Conservation (phyloP, 306 rosid species). For the Elaeagnus macrophylla region DNA sequence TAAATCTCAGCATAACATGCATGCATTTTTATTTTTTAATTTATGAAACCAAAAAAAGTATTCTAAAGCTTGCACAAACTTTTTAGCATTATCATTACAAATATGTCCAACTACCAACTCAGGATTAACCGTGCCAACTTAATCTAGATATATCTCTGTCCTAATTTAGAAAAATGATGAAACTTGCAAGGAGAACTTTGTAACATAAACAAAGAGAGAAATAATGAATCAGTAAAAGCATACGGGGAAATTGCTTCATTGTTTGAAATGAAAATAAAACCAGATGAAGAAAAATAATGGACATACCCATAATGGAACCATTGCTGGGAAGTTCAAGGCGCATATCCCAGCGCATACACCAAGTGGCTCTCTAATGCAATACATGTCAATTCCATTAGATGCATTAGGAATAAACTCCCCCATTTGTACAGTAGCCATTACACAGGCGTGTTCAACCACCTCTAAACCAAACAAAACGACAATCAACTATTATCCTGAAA, state of each 20-base stretch:
- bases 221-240: neutral
- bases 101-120: neutral
- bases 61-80: too few species aligned
- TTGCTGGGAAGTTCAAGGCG: conserved; percentile 52
- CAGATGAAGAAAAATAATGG: conserved; percentile 15
- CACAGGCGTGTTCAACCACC: conserved; percentile 71
- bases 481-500: conserved; percentile 8
- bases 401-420: conserved; percentile 66
- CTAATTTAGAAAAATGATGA: conserved; percentile 4
- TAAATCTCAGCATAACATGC: too few species aligned
- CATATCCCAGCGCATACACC: conserved; percentile 89
- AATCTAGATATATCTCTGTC: neutral
- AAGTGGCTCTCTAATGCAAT: conserved; percentile 65
- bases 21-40: too few species aligned
- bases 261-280: conserved; percentile 7
- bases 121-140: conserved; percentile 11
- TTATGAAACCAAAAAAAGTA: too few species aligned
- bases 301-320: conserved; percentile 62
- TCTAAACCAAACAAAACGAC: conserved; percentile 33
- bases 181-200: neutral
- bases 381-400: conserved; percentile 56
- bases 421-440: conserved; percentile 53
- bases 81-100: too few species aligned
- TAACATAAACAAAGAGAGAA: conserved; percentile 1
- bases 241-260: neutral